A percentile compares a stretch with the other conserved stretches of the same genome.
phyloP scores from a whole-genome alignment of 495 filamentous ascomycete genomes.

The Xanthoparmelia taractica region DNA sequence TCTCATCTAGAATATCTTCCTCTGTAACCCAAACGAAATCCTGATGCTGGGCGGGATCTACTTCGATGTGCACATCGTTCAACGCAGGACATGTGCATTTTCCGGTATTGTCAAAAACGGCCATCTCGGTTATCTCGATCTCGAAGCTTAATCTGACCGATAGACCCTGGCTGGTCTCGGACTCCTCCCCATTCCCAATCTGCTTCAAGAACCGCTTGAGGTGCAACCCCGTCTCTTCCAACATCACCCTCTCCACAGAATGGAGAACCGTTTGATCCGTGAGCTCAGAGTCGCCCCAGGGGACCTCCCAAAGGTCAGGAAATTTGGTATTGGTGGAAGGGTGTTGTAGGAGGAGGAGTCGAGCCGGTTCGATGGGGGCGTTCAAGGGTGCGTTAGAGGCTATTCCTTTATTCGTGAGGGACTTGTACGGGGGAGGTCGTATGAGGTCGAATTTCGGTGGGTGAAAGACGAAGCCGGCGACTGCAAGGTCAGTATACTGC shows the following conservation, averaged over 20 bases:
- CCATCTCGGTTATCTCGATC: conserved; percentile 28
- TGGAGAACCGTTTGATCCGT: conserved; percentile 46
- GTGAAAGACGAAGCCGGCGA: conserved; percentile 41
- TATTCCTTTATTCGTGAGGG: background rate
- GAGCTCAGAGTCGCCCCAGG: conserved; percentile 46
- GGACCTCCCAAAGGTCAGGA: conserved; percentile 49
- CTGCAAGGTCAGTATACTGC: conserved; percentile 33
- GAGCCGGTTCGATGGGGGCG: conserved; percentile 11
- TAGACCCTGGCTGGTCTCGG: conserved; percentile 6
- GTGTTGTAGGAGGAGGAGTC: conserved; percentile 49
- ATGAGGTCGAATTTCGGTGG: conserved; percentile 9
- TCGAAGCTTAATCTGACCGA: conserved; percentile 4
- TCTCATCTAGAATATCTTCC: conserved; percentile 26
- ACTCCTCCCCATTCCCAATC: conserved; percentile 33
- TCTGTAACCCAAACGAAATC: conserved; percentile 40
- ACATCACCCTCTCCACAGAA: conserved; percentile 46
- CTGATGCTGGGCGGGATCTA: conserved; percentile 41
- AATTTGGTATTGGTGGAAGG: conserved; percentile 38
- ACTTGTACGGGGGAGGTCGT: background rate
- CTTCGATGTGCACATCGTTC: conserved; percentile 30
- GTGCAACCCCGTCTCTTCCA: conserved; percentile 52
- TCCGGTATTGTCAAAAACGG: background rate
- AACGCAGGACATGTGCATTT: background rate
- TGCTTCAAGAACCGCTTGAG: conserved; percentile 40
- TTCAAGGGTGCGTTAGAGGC: background rate